Base-by-base conservation (phyloP, 768 basidiomycete genomes). In the Mycena haematopus region DNA sequence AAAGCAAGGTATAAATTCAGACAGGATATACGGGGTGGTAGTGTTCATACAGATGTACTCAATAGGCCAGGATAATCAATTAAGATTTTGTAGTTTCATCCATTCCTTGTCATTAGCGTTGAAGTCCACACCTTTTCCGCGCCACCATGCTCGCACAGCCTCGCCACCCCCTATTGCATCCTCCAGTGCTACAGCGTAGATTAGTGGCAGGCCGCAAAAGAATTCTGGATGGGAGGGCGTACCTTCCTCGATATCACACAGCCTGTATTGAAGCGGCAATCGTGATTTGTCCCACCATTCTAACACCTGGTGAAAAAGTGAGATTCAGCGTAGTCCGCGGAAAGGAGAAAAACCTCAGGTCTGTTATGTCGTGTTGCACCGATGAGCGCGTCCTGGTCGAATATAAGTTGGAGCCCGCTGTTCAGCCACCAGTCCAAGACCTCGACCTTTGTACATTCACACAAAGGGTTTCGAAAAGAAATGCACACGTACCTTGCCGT, bases 221-320 rank as follows among this genome's bases (percentile, higher is more conserved):
- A 45, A n/a, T n/a, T n/a, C 7, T 22, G 7, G 10, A 9, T 45
- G 40, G 2, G 24, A 35, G 21, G 2, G 22, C 21, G 19, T 45
- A 63, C 62, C 62, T 78, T 95, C 93, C 71, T 96, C 93, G 52
- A 96, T 87, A 73, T 96, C 93, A 71, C 93, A 95, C 84, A 93
- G 87, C 56, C 94, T 85, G 75, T 93, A 96, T 69, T 91, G 90
- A 60, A 95, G 86, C 4, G 90, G 83, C 52, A 95, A 78, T 8
- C 89, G 89, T 44, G 85, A 89, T 69, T 84, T 84, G 65, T 91
- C 84, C 94, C 94, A 95, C 93, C 93, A 96, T 64, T 92, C 88
- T 24, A 96, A 77, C 31, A 93, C 90, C 63, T 64, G 40, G 17
- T 21, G n/a, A 19, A 19, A 5, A 14, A 6, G 47, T 58, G 4